A percentile compares a stretch with the other conserved stretches of the same genome.
Evolutionary conservation across 768 basidiomycete species (phyloP).

Genomic region (Lepiota brunneoincarnata): DNA sequence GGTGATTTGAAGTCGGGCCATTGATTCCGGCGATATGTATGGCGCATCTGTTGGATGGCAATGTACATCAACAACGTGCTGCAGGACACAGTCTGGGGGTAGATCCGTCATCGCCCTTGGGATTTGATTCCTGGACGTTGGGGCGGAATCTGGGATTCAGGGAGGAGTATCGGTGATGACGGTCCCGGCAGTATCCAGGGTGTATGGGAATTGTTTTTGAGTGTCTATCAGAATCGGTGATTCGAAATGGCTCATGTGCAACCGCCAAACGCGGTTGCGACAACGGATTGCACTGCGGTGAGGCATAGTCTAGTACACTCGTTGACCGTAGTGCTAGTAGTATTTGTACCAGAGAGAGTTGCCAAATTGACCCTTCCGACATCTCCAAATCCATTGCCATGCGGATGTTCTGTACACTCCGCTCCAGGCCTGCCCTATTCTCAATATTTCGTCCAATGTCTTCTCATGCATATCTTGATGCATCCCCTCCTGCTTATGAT

Average conservation of each 20-base stretch:
- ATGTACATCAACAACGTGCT: conserved; percentile 82
- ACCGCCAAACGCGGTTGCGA: no score
- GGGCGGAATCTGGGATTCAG: neutral
- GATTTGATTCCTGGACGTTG: neutral
- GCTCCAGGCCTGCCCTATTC: conserved; percentile 13
- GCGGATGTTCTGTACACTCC: conserved; percentile 11
- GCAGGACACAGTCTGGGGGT: conserved; percentile 44
- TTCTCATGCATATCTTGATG: conserved; percentile 35
- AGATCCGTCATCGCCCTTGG: conserved; percentile 8
- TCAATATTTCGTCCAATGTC: conserved; percentile 26
- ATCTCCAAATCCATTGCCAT: neutral
- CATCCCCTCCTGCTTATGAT: conserved; percentile 41
- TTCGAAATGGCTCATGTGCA: no score
- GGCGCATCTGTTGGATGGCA: conserved; percentile 88
- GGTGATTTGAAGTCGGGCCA: conserved; percentile 57
- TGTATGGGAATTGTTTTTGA: no score
- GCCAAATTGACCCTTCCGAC: neutral
- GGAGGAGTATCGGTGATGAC: neutral
- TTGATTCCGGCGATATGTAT: conserved; percentile 39
- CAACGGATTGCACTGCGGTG: no score
- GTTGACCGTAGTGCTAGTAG: no score
- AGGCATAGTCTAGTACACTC: no score
- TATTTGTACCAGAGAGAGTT: neutral
- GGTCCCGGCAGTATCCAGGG: no score
- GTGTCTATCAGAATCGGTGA: no score